Evolutionary conservation across 345 rosid genomes (phyloP), one percentile per base, ranked within the genome.

Genomic region (Psidium guajava): DNA sequence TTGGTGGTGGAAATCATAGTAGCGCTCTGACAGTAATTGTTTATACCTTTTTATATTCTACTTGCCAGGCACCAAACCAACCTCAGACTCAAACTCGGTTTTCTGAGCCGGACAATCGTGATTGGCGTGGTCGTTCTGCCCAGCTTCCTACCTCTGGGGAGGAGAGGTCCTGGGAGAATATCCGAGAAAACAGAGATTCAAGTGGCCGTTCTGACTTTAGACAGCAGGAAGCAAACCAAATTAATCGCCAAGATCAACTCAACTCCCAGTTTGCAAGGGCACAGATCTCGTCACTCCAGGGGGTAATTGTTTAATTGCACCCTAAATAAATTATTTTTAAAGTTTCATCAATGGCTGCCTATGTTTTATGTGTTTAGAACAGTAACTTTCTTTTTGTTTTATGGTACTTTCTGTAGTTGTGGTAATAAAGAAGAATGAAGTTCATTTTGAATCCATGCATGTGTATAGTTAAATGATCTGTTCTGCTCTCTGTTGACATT

Each of bases 71-170:
- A 28, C 88, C 86, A 69, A 91, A 9, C 91, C 95, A 91, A 89
- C 36, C 87, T 88, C 97, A 86, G 87, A 88, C 86, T 88, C 97
- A 86, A 87, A 88, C 84, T 87, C 97, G 98, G 53, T 96, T 89
- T 85, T 87, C 93, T 50, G 98, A 97, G 91, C 91, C 94, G 49
- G 98, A 96, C 89, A 97, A 89, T 88, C 98, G 98, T 82, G 98
- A 97, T 85, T 97, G 98, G 98, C 98, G 94, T 83, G 91, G 86
- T 47, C 98, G 98, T 86, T 85, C 94, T 64, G 91, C 94, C 80
- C 95, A 91, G 69, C 55, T 88, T 84, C 54, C 94, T 88, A 27
- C 92, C 15, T 51, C 96, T 82, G 93, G 95, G 82, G 98, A 95
- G 89, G 98, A 95, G 85, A 86, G 93, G 86, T 91, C 97, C 22